These are phyloP conservation scores for Stachybotrys chartarum DNA, from an alignment of 2,329 filamentous ascomycete genomes.

Conservation along the genomic window DNA sequence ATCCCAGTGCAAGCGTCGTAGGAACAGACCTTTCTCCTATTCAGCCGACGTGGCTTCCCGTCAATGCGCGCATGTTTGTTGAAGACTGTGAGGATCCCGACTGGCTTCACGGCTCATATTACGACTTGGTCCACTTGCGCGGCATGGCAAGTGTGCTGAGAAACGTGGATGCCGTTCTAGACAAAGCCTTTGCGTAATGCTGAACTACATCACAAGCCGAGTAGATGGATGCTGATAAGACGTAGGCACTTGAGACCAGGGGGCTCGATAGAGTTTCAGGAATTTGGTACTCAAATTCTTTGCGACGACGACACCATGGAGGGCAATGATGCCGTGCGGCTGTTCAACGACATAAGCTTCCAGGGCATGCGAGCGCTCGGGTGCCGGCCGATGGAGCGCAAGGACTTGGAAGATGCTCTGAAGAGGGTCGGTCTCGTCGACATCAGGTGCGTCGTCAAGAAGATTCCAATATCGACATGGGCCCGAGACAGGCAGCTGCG, in stretches of 20 bases:
- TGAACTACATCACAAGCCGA: not conserved
- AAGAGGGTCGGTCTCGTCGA: conserved; percentile 35
- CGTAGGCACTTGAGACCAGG: conserved; percentile 33
- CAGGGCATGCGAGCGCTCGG: conserved; percentile 27
- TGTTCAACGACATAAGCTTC: conserved; percentile 23
- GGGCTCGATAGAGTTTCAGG: conserved; percentile 46
- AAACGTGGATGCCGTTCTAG: conserved; percentile 41
- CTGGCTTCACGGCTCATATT: conserved; percentile 46
- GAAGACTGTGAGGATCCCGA: conserved; percentile 52
- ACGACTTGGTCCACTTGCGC: conserved; percentile 49
- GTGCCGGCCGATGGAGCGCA: conserved; percentile 27
- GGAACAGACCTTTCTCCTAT: conserved; percentile 38
- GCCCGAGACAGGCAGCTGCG: conserved; percentile 30
- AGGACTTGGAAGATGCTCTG: conserved; percentile 26
- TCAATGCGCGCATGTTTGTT: conserved; percentile 55
- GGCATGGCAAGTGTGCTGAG: conserved; percentile 42
- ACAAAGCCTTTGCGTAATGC: conserved; percentile 23
- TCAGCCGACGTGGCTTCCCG: conserved; percentile 42
- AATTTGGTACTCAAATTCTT: conserved; percentile 30
- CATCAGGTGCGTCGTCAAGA: conserved; percentile 32
- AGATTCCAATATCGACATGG: conserved; percentile 40
- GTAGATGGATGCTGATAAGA: conserved; percentile 3
- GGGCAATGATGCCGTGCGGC: conserved; percentile 27
- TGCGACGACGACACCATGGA: conserved; percentile 39
- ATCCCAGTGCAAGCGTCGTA: conserved; percentile 30